Percentiles rank a stretch among this genome's conserved stretches.
Evolutionary conservation across 495 filamentous ascomycete species (phyloP).

Genomic region (Talaromyces adpressus): DNA sequence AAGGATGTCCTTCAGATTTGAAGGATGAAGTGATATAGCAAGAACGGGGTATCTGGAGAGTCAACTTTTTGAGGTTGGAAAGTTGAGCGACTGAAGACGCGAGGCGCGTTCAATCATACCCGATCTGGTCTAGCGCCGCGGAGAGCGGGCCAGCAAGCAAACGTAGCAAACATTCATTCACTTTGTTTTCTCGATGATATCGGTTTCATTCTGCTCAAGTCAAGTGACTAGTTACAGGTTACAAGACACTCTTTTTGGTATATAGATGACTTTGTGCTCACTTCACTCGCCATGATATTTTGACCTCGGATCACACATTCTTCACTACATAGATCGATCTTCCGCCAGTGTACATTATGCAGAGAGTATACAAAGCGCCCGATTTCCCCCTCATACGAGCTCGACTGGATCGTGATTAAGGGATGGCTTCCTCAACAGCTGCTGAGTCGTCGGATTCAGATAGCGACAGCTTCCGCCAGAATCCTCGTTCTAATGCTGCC

Average conservation of each 20-base stretch:
- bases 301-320: not conserved
- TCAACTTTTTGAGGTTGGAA: constrained; percentile 1
- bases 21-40: not conserved
- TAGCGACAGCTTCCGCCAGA: constrained; percentile 13
- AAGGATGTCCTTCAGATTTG: not conserved
- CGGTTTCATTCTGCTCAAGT: not conserved
- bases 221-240: not conserved
- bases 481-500: constrained; percentile 64
- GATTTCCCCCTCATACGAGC: not conserved
- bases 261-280: not conserved
- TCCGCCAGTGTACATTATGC: not conserved
- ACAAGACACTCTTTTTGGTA: not conserved
- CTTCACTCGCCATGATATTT: not conserved
- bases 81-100: constrained; percentile 7
- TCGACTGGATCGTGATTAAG: not conserved
- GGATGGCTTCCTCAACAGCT: not conserved
- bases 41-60: not conserved
- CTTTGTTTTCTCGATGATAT: not conserved
- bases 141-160: not conserved
- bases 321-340: not conserved
- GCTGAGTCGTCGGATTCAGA: not conserved
- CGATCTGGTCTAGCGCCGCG: constrained; percentile 2
- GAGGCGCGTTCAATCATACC: constrained; percentile 16
- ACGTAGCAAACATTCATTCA: not conserved
- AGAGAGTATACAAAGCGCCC: not conserved